Percentiles rank a stretch among this genome's conserved stretches.
Evolutionary conservation across 345 rosid species (phyloP).

Genomic region (Dovyalis caffra): DNA sequence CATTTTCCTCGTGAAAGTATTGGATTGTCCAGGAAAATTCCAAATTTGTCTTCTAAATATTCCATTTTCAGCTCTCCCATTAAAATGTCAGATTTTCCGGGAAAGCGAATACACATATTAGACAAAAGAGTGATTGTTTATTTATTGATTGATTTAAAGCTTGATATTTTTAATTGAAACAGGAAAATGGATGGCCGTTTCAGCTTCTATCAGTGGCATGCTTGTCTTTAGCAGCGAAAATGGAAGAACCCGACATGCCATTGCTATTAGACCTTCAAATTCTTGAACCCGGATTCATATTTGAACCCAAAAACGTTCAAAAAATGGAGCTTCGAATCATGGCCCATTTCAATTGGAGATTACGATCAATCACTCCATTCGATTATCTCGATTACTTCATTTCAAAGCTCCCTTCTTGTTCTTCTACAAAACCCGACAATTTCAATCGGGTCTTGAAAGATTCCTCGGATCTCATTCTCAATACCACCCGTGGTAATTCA

Average conservation of each 20-base stretch:
- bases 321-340: slow-evolving; percentile 59
- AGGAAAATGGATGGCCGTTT: slow-evolving; percentile 52
- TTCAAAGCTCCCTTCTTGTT: slow-evolving; percentile 30
- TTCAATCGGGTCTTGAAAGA: slow-evolving; percentile 28
- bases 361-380: slow-evolving; percentile 57
- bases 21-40: slow-evolving; percentile 2
- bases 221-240: slow-evolving; percentile 64
- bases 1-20: slow-evolving; percentile 18
- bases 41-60: background rate
- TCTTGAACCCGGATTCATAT: slow-evolving; percentile 50
- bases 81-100: slow-evolving; percentile 17
- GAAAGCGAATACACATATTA: slow-evolving; percentile 8
- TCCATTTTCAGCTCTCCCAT: background rate
- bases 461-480: slow-evolving; percentile 54
- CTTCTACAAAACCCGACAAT: slow-evolving; percentile 12
- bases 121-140: background rate
- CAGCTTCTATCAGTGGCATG: slow-evolving; percentile 72
- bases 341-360: slow-evolving; percentile 52
- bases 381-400: slow-evolving; percentile 50
- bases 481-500: slow-evolving; percentile 51
- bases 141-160: background rate
- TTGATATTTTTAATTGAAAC: background rate
- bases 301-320: slow-evolving; percentile 50
- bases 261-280: slow-evolving; percentile 49
- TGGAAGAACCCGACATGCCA: slow-evolving; percentile 58